These are phyloP conservation scores for Sporothrix pseudoabietina DNA, from an alignment of 2,329 filamentous ascomycete species.

Conservation along the genomic window DNA sequence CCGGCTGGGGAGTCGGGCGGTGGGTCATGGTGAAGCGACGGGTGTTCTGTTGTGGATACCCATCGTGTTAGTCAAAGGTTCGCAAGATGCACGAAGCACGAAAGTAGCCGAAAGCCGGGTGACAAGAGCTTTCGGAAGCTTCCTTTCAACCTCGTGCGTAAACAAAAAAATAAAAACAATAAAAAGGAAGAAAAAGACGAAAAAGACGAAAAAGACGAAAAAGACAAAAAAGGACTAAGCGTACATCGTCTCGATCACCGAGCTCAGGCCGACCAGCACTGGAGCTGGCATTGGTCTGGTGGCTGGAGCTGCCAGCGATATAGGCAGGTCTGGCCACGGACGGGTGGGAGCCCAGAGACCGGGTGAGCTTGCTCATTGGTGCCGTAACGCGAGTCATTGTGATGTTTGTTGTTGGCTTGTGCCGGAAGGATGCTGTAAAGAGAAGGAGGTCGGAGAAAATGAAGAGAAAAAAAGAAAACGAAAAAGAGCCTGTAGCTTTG, in stretches of 20 bases:
- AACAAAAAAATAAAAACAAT: neutral
- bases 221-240: slow-evolving; percentile 34
- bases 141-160: neutral
- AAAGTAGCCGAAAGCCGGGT: slow-evolving; percentile 14
- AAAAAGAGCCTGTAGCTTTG: neutral
- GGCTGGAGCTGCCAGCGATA: slow-evolving; percentile 37
- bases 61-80: slow-evolving; percentile 10
- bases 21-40: slow-evolving; percentile 52
- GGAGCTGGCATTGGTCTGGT: slow-evolving; percentile 44
- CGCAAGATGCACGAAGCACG: neutral
- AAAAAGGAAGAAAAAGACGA: too few relatives aligned
- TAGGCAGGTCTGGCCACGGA: slow-evolving; percentile 42
- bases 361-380: slow-evolving; percentile 53
- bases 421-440: too few relatives aligned
- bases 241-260: slow-evolving; percentile 48
- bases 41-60: slow-evolving; percentile 29
- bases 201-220: neutral
- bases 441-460: neutral
- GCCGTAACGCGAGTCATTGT: slow-evolving; percentile 55
- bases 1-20: slow-evolving; percentile 51
- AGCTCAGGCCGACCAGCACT: slow-evolving; percentile 51
- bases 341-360: slow-evolving; percentile 50
- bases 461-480: neutral
- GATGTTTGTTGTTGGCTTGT: neutral
- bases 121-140: neutral